Percentiles rank a stretch among this genome's conserved stretches.
phyloP scores from a whole-genome alignment of 192 early-diverging fungal genomes.

The Martensiomyces pterosporus region DNA sequence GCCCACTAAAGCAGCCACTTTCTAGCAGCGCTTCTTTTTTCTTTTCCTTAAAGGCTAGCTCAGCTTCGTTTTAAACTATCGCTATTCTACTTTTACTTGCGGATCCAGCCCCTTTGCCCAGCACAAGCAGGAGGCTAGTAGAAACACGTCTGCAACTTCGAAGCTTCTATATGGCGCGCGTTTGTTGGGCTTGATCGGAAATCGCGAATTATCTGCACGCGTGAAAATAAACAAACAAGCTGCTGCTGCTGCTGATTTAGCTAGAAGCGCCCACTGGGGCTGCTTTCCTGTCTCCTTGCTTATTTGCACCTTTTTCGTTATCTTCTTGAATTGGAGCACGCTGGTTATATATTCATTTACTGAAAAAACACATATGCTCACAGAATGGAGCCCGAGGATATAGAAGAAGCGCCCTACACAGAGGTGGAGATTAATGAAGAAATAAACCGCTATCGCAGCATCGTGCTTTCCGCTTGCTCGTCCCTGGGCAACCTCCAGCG shows the following conservation, averaged over 20 bases:
- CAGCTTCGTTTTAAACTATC: too few species aligned
- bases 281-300: neutral
- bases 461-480: slow-evolving; percentile 72
- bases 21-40: slow-evolving; percentile 3
- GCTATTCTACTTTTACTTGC: too few species aligned
- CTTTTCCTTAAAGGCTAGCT: too few species aligned
- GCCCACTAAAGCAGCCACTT: slow-evolving; percentile 6
- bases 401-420: slow-evolving; percentile 9
- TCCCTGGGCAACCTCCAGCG: slow-evolving; percentile 78
- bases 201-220: too few species aligned
- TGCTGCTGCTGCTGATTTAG: too few species aligned
- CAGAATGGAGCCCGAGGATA: slow-evolving; percentile 7
- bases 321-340: slow-evolving; percentile 1
- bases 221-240: too few species aligned
- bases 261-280: too few species aligned
- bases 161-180: too few species aligned
- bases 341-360: neutral
- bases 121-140: too few species aligned
- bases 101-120: too few species aligned
- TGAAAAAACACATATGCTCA: neutral
- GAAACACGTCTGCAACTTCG: too few species aligned
- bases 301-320: slow-evolving; percentile 2
- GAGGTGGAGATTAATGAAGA: slow-evolving; percentile 33
- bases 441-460: slow-evolving; percentile 31
- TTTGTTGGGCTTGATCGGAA: too few species aligned